Evolutionary conservation across 2,329 filamentous ascomycete genomes (phyloP), one percentile per base, ranked within the genome.

Genomic region (Neodidymelliopsis sp.): DNA sequence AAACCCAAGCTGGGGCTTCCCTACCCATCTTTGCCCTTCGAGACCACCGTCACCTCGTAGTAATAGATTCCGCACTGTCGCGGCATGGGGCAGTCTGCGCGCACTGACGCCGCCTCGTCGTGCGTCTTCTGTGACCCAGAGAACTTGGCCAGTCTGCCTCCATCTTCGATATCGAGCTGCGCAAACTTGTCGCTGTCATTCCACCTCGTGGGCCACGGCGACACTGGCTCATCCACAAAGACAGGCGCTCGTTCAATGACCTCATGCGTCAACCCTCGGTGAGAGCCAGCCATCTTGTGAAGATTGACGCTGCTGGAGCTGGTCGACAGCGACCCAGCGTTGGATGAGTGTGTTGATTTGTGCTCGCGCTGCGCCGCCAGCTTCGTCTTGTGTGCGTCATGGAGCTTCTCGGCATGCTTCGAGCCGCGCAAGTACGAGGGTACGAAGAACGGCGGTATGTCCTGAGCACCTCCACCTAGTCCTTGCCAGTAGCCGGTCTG

Each of bases 51-150:
- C 24, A 86, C 79, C 65, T 99, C 94, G 67, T 86, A 99, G 71
- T 99, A 99, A 73, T 96, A 99, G 51, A 99, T 87, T 2, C 94
- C 94, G 59, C 90, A 94, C 66, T 96, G 88, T 25, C 85, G 81
- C 4, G 94, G 91, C 85, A 97, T 97, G 37, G 86, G 84, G 69
- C 91, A 81, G 71, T 99, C 89, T 20, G 92, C 84, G 46, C 94
- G 85, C 49, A 96, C 85, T 10, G 90, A 84, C 25, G 86, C 91
- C 13, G 91, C 90, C 70, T 97, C 94, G 65, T 88, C 84, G 49
- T 80, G 76, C 33, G 81, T 80, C 68, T 84, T 84, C 29, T 77
- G 75, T 9, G 77, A 71, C 16, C 83, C 83, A 4, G 64, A 55
- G 64, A 84, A 86, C 51, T 80, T 79, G 46, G 95, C 85, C 63